Conservation (phyloP, 768 basidiomycete genomes). For the Suillus variegatus region DNA sequence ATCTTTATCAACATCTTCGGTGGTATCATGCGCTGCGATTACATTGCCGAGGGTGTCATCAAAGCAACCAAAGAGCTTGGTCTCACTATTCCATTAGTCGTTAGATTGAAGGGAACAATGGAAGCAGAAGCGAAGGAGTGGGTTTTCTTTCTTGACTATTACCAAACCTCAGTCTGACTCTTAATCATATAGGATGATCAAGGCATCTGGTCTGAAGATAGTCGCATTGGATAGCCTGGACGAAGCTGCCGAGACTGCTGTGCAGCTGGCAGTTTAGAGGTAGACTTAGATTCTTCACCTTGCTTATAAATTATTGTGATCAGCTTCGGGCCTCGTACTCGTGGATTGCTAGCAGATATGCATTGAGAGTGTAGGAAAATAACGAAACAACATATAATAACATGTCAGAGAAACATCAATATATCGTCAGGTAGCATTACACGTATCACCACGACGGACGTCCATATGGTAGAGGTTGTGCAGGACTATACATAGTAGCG, state of each 20-base stretch:
- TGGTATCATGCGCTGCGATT: slow-evolving; percentile 99
- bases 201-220: slow-evolving; percentile 89
- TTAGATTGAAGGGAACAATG: slow-evolving; percentile 96
- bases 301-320: slow-evolving; percentile 4
- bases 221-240: slow-evolving; percentile 92
- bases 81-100: slow-evolving; percentile 84
- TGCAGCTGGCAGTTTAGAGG: slow-evolving; percentile 53
- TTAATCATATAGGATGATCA: slow-evolving; percentile 73
- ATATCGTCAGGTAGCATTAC: slow-evolving; percentile 27
- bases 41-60: slow-evolving; percentile 98
- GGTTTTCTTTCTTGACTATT: slow-evolving; percentile 29
- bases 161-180: slow-evolving; percentile 11
- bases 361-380: slow-evolving; percentile 5
- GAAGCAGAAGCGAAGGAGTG: slow-evolving; percentile 94
- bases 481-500: slow-evolving; percentile 32
- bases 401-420: slow-evolving; percentile 27
- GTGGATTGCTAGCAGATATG: not conserved
- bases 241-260: slow-evolving; percentile 84
- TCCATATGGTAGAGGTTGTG: slow-evolving; percentile 20
- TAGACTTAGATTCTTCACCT: slow-evolving; percentile 9
- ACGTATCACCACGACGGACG: slow-evolving; percentile 33
- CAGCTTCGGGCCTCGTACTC: no score
- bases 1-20: slow-evolving; percentile 99
- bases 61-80: slow-evolving; percentile 92
- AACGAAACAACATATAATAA: slow-evolving; percentile 18